phyloP scores from a whole-genome alignment of 257 asterid genomes.

The Petunia axillaris region DNA sequence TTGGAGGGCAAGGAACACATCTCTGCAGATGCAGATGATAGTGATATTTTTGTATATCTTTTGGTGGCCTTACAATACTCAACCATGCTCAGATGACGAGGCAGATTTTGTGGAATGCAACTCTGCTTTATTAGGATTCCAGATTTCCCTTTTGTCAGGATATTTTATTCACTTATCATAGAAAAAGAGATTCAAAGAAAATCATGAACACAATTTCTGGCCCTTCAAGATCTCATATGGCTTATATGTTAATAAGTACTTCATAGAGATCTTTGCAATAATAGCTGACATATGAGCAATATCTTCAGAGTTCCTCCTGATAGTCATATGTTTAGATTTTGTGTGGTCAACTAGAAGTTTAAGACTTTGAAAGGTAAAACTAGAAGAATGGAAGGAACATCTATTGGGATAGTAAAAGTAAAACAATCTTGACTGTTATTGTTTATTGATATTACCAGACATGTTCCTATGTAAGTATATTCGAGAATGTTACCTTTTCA shows the following conservation, averaged over 20 bases:
- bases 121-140: background rate
- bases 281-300: constrained; percentile 17
- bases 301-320: constrained; percentile 12
- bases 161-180: background rate
- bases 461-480: background rate
- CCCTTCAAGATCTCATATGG: constrained; percentile 14
- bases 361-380: background rate
- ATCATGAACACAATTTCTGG: constrained; percentile 15
- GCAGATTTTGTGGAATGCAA: background rate
- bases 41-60: background rate
- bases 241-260: constrained; percentile 16
- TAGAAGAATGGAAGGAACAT: constrained; percentile 5
- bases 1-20: background rate
- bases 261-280: background rate
- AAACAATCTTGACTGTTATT: background rate
- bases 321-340: background rate
- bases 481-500: background rate
- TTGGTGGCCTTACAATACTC: background rate
- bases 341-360: background rate
- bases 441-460: background rate
- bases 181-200: background rate
- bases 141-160: background rate
- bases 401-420: background rate
- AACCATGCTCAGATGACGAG: background rate
- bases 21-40: constrained; percentile 3